Evolutionary conservation across 768 basidiomycete genomes (phyloP).

Genomic region (Pisolithus marmoratus): DNA sequence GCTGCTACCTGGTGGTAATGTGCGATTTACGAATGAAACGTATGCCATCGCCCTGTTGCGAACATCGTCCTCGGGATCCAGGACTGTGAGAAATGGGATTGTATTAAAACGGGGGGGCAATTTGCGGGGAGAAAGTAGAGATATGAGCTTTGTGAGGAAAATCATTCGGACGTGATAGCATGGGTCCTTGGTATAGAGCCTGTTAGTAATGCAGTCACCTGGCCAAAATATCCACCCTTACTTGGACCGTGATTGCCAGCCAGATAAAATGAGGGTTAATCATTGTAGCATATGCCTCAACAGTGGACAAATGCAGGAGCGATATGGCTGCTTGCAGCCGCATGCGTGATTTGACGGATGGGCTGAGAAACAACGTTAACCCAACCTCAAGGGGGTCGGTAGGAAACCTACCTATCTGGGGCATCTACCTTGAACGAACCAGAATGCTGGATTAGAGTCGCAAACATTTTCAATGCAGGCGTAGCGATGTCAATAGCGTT

Average conservation of each 20-base stretch:
- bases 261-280: constrained; percentile 59
- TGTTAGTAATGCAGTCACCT: not conserved
- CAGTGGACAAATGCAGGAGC: constrained; percentile 68
- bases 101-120: constrained; percentile 71
- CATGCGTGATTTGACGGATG: constrained; percentile 66
- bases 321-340: constrained; percentile 79
- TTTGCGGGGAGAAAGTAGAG: constrained; percentile 57
- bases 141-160: constrained; percentile 72
- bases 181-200: constrained; percentile 58
- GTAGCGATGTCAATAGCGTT: constrained; percentile 60
- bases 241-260: constrained; percentile 74
- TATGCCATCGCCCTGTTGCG: constrained; percentile 56
- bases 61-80: constrained; percentile 86
- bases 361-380: constrained; percentile 32
- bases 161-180: constrained; percentile 78
- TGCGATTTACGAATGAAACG: constrained; percentile 42
- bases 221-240: constrained; percentile 27
- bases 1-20: constrained; percentile 40
- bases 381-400: not conserved
- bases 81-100: constrained; percentile 82
- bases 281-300: constrained; percentile 49
- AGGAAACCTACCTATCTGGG: constrained; percentile 40
- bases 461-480: constrained; percentile 74
- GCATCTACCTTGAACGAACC: constrained; percentile 60
- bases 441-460: constrained; percentile 59